phyloP scores from a whole-genome alignment of 768 basidiomycete genomes.

The Hericium erinaceus region DNA sequence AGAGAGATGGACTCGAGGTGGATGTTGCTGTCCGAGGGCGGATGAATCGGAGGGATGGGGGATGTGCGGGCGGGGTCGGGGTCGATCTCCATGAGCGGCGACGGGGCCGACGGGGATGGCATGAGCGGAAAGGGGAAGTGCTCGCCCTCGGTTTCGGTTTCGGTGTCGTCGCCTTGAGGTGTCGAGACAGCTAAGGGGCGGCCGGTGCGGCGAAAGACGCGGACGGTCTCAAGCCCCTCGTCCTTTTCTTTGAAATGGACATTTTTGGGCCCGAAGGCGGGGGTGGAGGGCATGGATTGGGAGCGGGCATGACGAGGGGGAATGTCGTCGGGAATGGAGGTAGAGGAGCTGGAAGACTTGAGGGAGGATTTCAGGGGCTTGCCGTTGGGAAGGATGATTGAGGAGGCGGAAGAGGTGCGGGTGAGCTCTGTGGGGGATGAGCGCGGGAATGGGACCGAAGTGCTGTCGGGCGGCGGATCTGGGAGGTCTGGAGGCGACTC shows the following conservation, averaged over 20 bases:
- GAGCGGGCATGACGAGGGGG: constrained; percentile 24
- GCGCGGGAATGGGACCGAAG: constrained; percentile 3
- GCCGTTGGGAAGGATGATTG: constrained; percentile 57
- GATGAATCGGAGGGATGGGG: constrained; percentile 24
- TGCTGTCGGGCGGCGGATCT: not conserved
- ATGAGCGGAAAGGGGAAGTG: constrained; percentile 15
- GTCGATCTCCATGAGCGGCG: constrained; percentile 20
- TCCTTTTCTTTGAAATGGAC: constrained; percentile 75
- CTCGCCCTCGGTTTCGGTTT: constrained; percentile 32
- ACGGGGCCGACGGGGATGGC: constrained; percentile 14
- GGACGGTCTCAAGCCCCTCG: constrained; percentile 50
- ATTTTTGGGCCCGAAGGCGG: constrained; percentile 49
- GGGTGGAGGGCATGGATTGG: constrained; percentile 57
- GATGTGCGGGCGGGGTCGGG: constrained; percentile 20
- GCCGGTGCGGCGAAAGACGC: constrained; percentile 56
- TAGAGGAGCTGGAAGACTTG: constrained; percentile 49
- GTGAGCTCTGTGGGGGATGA: constrained; percentile 1
- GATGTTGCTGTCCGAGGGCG: constrained; percentile 25
- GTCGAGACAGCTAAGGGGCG: constrained; percentile 56
- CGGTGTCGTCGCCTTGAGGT: constrained; percentile 36
- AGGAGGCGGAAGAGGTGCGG: constrained; percentile 22
- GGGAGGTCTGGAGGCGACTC: constrained; percentile 1
- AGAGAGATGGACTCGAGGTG: constrained; percentile 30
- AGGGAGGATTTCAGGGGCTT: constrained; percentile 84
- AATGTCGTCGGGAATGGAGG: constrained; percentile 28